Evolutionary conservation across 164 flowering plant genomes (phyloP).

Genomic region (Macadamia tetraphylla): DNA sequence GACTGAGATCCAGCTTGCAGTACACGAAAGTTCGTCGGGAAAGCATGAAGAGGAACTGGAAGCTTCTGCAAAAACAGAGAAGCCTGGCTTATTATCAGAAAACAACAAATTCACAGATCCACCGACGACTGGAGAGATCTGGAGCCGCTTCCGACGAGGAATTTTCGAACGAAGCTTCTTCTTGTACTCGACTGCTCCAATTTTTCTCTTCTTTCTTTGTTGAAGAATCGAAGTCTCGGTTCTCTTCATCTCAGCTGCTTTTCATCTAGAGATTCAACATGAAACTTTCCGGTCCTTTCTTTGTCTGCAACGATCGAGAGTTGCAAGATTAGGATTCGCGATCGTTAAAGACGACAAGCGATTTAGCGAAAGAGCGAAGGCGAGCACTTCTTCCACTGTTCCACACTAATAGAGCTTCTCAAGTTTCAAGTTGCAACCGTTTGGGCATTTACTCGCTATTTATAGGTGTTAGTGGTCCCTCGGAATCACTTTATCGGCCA

Average conservation of each 20-base stretch:
- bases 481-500: too few species aligned
- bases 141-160: constrained; percentile 41
- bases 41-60: constrained; percentile 30
- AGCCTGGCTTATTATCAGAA: neutral
- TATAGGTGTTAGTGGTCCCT: too few species aligned
- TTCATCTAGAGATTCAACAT: constrained; percentile 2
- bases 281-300: neutral
- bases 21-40: constrained; percentile 31
- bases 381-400: neutral
- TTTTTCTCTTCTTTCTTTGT: constrained; percentile 10
- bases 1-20: constrained; percentile 28
- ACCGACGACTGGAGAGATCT: constrained; percentile 32
- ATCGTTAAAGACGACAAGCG: neutral
- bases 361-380: neutral
- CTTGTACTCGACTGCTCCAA: neutral
- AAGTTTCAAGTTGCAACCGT: too few species aligned
- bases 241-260: constrained; percentile 4
- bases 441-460: too few species aligned
- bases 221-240: neutral
- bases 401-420: neutral
- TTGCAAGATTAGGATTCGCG: neutral
- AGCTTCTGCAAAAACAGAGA: constrained; percentile 18
- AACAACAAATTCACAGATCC: constrained; percentile 8
- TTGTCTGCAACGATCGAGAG: neutral
- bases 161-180: constrained; percentile 64